Evolutionary conservation across 108 stramenopile genomes (phyloP).

Genomic region (Cyclotella baltica): DNA sequence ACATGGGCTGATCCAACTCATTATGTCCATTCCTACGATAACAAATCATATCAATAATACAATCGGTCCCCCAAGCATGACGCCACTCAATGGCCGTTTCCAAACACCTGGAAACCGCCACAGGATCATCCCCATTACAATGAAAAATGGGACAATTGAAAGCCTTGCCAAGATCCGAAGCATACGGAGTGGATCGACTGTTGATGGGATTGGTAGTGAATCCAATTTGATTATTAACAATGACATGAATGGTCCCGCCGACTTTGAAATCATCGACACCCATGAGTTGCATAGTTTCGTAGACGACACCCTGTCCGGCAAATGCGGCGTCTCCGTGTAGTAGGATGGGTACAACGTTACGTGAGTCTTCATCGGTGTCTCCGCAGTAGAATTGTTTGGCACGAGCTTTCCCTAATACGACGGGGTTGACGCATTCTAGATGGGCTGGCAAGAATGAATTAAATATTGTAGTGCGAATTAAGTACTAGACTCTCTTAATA

Average conservation of each 20-base stretch:
- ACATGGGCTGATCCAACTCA: conserved; percentile 98
- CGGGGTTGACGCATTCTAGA: conserved; percentile 98
- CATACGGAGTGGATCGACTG: conserved; percentile 95
- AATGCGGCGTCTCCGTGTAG: conserved; percentile 99
- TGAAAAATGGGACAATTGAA: conserved; percentile 99
- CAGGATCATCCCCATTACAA: conserved; percentile 99
- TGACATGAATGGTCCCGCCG: conserved; percentile 99
- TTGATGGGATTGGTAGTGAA: conserved; percentile 98
- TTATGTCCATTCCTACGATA: conserved; percentile 99
- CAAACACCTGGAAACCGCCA: conserved; percentile 94
- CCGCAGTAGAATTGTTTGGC: conserved; percentile 98
- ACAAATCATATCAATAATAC: conserved; percentile 98
- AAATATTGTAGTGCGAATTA: background rate
- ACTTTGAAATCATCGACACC: conserved; percentile 91
- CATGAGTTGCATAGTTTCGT: conserved; percentile 98
- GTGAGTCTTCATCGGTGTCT: conserved; percentile 81
- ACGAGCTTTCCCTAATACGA: conserved; percentile 96
- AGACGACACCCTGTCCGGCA: conserved; percentile 98
- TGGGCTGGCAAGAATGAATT: conserved; percentile 54
- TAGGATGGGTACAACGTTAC: conserved; percentile 93
- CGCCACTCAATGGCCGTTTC: conserved; percentile 98
- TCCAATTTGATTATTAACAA: conserved; percentile 99
- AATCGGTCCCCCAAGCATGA: conserved; percentile 96
- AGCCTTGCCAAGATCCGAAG: conserved; percentile 98
- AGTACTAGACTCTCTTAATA: no score